These are phyloP conservation scores for Pseudogymnoascus sp. DNA, from an alignment of 2,329 filamentous ascomycete genomes.

Conservation along the genomic window DNA sequence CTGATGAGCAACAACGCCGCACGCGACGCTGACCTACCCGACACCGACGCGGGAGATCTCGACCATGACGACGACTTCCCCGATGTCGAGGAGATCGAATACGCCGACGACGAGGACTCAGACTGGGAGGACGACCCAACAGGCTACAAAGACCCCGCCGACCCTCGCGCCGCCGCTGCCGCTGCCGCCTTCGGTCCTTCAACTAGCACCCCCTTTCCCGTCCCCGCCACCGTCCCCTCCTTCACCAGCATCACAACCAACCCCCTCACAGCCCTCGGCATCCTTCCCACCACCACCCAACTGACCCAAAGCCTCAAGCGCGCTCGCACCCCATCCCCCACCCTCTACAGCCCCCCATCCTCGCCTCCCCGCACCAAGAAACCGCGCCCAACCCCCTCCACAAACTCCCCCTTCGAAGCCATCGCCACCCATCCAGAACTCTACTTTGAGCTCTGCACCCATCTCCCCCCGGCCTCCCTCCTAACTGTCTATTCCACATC, in stretches of 20 bases:
- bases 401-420: constrained; percentile 35
- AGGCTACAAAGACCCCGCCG: not conserved
- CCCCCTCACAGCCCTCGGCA: not conserved
- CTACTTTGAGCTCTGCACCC: constrained; percentile 44
- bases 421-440: constrained; percentile 43
- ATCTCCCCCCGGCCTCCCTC: constrained; percentile 47
- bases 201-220: not conserved
- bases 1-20: not conserved
- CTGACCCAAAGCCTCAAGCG: not conserved
- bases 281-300: not conserved
- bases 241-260: not conserved
- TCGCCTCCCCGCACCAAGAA: not conserved
- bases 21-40: not conserved
- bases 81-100: not conserved
- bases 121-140: constrained; percentile 5
- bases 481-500: constrained; percentile 58
- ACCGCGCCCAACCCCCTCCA: not conserved
- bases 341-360: not conserved
- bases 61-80: constrained; percentile 2
- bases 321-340: not conserved
- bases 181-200: not conserved
- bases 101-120: not conserved
- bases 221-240: not conserved
- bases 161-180: not conserved
- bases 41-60: not conserved